Evolutionary conservation across 2,329 filamentous ascomycete genomes (phyloP).

Genomic region (Hymenoscyphus albidus): DNA sequence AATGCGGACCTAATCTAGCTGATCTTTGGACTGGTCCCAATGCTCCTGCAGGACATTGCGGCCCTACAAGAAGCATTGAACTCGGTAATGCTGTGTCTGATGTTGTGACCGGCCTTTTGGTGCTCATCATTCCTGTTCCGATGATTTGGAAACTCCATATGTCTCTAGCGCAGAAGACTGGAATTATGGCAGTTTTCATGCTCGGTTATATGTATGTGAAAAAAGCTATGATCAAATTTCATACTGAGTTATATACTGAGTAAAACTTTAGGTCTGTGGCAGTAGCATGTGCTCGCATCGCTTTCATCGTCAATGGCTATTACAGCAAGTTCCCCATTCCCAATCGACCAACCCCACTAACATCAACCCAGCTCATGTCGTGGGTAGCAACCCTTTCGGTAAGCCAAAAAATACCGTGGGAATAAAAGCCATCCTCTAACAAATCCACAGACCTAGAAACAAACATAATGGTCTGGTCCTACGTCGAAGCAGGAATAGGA

Average conservation of each 20-base stretch:
- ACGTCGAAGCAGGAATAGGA: not conserved
- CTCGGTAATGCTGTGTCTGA: not conserved
- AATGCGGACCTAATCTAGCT: not conserved
- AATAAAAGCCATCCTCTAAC: not conserved
- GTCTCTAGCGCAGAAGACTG: not conserved
- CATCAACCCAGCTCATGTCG: not conserved
- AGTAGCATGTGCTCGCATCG: not conserved
- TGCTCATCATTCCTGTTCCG: constrained; percentile 2
- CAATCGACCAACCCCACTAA: not conserved
- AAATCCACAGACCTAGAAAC: not conserved
- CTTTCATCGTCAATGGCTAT: not conserved
- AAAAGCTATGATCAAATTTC: not conserved
- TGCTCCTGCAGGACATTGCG: not conserved
- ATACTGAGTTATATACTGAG: not conserved
- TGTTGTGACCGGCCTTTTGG: not conserved
- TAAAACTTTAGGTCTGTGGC: not conserved
- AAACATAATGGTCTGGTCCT: constrained; percentile 1
- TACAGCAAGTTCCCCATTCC: not conserved
- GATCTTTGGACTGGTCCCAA: not conserved
- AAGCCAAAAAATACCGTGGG: not conserved
- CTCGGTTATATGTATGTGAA: constrained; percentile 1
- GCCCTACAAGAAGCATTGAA: not conserved
- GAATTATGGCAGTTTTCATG: not conserved
- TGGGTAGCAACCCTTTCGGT: not conserved
- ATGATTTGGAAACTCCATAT: constrained; percentile 1